Evolutionary conservation across 2,329 filamentous ascomycete genomes (phyloP), one percentile per base, ranked within the genome.

Genomic region (Epicoccum sorghinum): DNA sequence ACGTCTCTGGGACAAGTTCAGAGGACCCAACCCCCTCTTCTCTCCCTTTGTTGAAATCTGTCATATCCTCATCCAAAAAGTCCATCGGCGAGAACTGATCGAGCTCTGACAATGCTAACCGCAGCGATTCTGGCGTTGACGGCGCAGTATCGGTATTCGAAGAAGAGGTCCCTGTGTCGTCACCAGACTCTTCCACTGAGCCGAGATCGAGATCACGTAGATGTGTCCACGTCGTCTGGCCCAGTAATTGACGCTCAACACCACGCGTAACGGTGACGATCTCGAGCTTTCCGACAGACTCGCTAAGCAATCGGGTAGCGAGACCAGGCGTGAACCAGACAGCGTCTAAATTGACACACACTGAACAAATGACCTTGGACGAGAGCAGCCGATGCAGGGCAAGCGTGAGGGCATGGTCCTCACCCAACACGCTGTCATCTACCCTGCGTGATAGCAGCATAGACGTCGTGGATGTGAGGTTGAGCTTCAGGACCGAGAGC

Each of bases 281-380:
- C 12, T 44, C 22, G 25, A 48, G 44, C 13, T 13, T 14, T 4
- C 23, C 27, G 1, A 29, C 22, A 32, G 24, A 38, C 10, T 27
- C 12, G 27, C 24, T 18, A 4, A 6, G 14, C 3, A 53, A 25
- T 13, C 25, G 4, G 2, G n/a, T 3, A 3, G 8, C 10, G 4
- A 48, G 7, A 3, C 33, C 44, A 6, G 50, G 22, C 18, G 44
- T 44, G 18, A 53, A 53, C 50, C 50, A 48, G 13, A 47, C 39
- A 4, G 33, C 35, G 3, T 35, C 13, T 4, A 53, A 4, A 4
- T 43, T 27, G 0, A 53, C 38, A n/a, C 33, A 25, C 6, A 35
- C 6, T 36, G 6, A 27, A 7, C 33, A 9, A 2, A 25, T 25
- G 6, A 18, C 5, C 13, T 22, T 12, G 12, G 9, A 9, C 2